Base-by-base conservation (phyloP, 2,329 filamentous ascomycete genomes). In the Alternaria tenuissima region DNA sequence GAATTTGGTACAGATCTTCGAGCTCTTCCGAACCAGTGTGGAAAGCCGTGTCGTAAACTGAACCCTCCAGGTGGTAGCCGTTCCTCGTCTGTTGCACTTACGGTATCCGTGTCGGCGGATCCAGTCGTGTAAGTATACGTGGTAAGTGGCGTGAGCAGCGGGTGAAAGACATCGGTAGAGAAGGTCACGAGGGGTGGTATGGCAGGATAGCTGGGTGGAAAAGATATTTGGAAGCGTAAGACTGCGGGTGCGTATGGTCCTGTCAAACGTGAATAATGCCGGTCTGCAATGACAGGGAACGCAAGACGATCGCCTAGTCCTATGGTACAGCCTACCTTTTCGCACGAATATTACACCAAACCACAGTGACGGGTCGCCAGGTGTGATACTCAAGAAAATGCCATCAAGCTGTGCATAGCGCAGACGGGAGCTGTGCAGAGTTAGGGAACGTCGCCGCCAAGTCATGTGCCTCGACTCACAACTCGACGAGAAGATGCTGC, bases 91-190 rank as follows among this genome's bases (percentile, higher is more conserved):
- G 89, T 90, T 8, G 93, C 92, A 76, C 91, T 94, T 63, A 94
- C 90, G 0, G 92, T 92, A 48, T 91, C 92, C 62, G 89, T 89
- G 62, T 91, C 87, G 36, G 91, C 88, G 58, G 77, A 76, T 26
- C 91, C 89, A 63, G 92, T 93, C 42, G 92, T 91, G 81, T 96
- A 96, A 75, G 92, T 95, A 80, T 97, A 96, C 4, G 93, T 97
- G n/a, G 93, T 97, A 63, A 96, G 85, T 38, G 95, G 94, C 7
- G 94, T 93, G 67, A 98, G 89, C 42, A 99, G 85, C 18, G 94
- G 94, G 77, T 99, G 94, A 78, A 98, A 99, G 68, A 98, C 90
- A 76, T 98, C 94, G 68, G 92, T 96, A 46, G 88, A 87, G 79
- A 99, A 97, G 55, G 90, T 94, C 66, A 99, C 88, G 18, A 94